A percentile compares a stretch with the other conserved stretches of the same genome.
Evolutionary conservation across 2,329 filamentous ascomycete genomes (phyloP).

Genomic region (Fusarium pilosicola): DNA sequence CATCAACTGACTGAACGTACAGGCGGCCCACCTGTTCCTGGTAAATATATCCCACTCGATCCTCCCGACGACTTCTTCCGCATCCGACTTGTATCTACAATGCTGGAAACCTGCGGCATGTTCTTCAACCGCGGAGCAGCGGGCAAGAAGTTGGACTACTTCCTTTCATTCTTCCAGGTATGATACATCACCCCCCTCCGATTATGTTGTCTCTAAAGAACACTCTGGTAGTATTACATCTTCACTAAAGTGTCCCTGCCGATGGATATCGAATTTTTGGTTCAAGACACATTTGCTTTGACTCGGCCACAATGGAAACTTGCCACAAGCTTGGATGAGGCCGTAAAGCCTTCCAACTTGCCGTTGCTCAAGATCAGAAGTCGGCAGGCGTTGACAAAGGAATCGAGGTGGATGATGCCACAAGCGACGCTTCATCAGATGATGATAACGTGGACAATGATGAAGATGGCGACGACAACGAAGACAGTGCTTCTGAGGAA

Average conservation of each 20-base stretch:
- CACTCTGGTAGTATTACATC: slow-evolving; percentile 78
- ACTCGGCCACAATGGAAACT: slow-evolving; percentile 94
- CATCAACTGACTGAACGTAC: slow-evolving; percentile 22
- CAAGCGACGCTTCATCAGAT: slow-evolving; percentile 77
- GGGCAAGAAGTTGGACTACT: slow-evolving; percentile 98
- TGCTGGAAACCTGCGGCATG: slow-evolving; percentile 94
- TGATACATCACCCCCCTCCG: not conserved
- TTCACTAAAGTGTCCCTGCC: slow-evolving; percentile 88
- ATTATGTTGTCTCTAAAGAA: not conserved
- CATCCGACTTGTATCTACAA: slow-evolving; percentile 86
- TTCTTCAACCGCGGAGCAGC: slow-evolving; percentile 94
- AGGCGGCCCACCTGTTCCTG: slow-evolving; percentile 84
- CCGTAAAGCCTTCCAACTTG: slow-evolving; percentile 83
- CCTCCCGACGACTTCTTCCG: slow-evolving; percentile 95
- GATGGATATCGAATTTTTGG: slow-evolving; percentile 97
- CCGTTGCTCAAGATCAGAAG: slow-evolving; percentile 91
- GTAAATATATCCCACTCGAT: slow-evolving; percentile 80
- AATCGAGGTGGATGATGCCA: slow-evolving; percentile 76
- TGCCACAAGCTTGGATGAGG: slow-evolving; percentile 82
- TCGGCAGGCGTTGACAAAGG: slow-evolving; percentile 75
- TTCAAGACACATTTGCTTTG: slow-evolving; percentile 89
- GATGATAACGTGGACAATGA: slow-evolving; percentile 78
- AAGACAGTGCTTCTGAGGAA: slow-evolving; percentile 68
- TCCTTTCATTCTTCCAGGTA: slow-evolving; percentile 92
- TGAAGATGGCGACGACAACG: slow-evolving; percentile 70